Evolutionary conservation across 23 red algal species (phyloP).

Genomic region (Cyanidiococcus yangmingshanensis): DNA sequence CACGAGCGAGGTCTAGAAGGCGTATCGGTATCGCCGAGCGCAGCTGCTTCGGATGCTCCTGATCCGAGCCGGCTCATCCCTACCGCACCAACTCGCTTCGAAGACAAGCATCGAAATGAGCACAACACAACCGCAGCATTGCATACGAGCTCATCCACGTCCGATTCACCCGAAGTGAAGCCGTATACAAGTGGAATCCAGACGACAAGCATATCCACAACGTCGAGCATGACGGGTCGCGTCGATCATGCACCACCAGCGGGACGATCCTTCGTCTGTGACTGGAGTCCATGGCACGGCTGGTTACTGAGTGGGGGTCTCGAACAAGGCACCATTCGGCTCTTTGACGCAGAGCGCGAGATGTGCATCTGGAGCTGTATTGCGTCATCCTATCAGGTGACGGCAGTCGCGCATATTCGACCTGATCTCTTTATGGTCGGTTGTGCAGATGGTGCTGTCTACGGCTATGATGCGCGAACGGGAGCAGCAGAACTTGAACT

Average conservation of each 20-base stretch:
- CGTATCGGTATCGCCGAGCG: not conserved
- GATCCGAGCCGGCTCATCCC: not conserved
- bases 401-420: not conserved
- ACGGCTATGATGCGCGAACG: not conserved
- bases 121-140: not conserved
- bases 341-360: slow-evolving; percentile 18
- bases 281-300: slow-evolving; percentile 9
- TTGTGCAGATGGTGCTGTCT: not conserved
- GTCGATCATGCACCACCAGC: not conserved
- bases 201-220: not conserved
- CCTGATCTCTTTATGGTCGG: not conserved
- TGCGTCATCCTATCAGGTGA: slow-evolving; percentile 11
- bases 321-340: slow-evolving; percentile 15
- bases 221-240: not conserved
- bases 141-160: not conserved
- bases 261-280: slow-evolving; percentile 1
- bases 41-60: not conserved
- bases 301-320: slow-evolving; percentile 9
- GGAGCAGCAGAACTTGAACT: not conserved
- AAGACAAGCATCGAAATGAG: not conserved
- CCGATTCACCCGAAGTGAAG: not conserved
- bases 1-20: not conserved
- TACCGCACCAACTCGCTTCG: not conserved
- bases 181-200: not conserved
- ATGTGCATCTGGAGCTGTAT: slow-evolving; percentile 20